Evolutionary conservation across 2,329 filamentous ascomycete species (phyloP).

Genomic region (Aspergillus fischeri): DNA sequence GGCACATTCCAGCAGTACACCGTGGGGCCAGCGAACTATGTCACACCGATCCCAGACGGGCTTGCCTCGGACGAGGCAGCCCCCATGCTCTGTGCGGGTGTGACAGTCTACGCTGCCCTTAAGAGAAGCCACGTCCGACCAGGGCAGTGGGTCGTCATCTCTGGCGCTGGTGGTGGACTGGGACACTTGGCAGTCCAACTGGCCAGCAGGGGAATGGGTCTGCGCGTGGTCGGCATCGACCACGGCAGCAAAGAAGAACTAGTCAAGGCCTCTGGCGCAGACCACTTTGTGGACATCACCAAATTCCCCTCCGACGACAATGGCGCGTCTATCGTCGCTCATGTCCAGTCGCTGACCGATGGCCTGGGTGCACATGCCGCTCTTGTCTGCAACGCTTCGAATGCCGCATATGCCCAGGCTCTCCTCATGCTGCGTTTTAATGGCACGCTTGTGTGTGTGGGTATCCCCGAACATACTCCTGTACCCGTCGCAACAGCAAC

Average conservation of each 20-base stretch:
- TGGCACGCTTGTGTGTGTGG: constrained; percentile 51
- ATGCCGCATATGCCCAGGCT: constrained; percentile 49
- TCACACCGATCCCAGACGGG: constrained; percentile 63
- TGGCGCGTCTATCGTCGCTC: constrained; percentile 47
- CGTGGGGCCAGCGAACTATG: constrained; percentile 61
- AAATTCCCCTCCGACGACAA: constrained; percentile 45
- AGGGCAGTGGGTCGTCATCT: constrained; percentile 59
- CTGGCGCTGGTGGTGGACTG: constrained; percentile 60
- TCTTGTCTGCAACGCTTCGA: constrained; percentile 52
- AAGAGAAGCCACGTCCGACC: constrained; percentile 56
- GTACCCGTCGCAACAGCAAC: constrained; percentile 44
- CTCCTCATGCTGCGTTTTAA: constrained; percentile 46
- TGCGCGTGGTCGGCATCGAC: constrained; percentile 64
- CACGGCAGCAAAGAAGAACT: constrained; percentile 58
- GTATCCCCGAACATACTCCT: constrained; percentile 46
- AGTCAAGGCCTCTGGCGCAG: constrained; percentile 58
- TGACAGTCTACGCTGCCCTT: constrained; percentile 64
- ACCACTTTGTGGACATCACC: constrained; percentile 62
- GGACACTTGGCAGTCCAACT: constrained; percentile 63
- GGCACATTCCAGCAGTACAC: constrained; percentile 72
- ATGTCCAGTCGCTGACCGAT: constrained; percentile 55
- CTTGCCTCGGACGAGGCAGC: constrained; percentile 59
- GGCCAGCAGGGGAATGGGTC: constrained; percentile 56
- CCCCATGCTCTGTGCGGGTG: constrained; percentile 64
- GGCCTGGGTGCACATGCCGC: constrained; percentile 60